Evolutionary conservation across 805 yeast genomes (phyloP), one percentile per base, ranked within the genome.

Genomic region (Kregervanrija delftensis): DNA sequence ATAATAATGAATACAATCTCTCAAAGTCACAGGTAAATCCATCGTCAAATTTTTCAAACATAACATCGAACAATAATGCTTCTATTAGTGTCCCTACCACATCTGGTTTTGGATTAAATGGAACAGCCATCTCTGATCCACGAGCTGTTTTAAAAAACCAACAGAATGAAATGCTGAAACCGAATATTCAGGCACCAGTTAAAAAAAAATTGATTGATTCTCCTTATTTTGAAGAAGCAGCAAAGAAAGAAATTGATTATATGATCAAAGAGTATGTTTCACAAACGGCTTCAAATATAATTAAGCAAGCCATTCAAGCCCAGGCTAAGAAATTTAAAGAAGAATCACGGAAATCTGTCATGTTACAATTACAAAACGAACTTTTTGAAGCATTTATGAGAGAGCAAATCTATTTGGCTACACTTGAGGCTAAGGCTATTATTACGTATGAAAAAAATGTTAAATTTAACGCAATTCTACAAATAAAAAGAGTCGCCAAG

Each of bases 301-400:
- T 41, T 10, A 15, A 44, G 10, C 14, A 13, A 13, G 15, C 14
- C 11, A 5, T 44, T 3, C 12, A 50, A 31, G 35, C 31, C 40
- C 31, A 48, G 38, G 65, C 28, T 58, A 47, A 49, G 60, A 17
- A 45, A 33, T 13, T 30, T 8, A 42, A 69, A 1, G 58, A 79
- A 2, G 57, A 68, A 0, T 46, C 61, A 1, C 16, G 42, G n/a
- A 5, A 8, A 9, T 14, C 35, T 5, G 13, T 14, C 35, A 33
- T 13, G 9, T 13, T 33, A 5, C 22, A 42, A 8, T 61, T 82
- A n/a, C 56, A 81, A 1, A 54, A 60, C 1, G 85, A 79, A 35
- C 57, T 86, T 1, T 83, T 67, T 49, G 55, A 60, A 13, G 86
- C 90, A 0, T 81, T 85, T 52, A 55, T 86, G 36, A 70, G 74